A percentile compares a stretch with the other conserved stretches of the same genome.
Evolutionary conservation across 495 filamentous ascomycete species (phyloP).

Genomic region (Sordaria brevicollis): DNA sequence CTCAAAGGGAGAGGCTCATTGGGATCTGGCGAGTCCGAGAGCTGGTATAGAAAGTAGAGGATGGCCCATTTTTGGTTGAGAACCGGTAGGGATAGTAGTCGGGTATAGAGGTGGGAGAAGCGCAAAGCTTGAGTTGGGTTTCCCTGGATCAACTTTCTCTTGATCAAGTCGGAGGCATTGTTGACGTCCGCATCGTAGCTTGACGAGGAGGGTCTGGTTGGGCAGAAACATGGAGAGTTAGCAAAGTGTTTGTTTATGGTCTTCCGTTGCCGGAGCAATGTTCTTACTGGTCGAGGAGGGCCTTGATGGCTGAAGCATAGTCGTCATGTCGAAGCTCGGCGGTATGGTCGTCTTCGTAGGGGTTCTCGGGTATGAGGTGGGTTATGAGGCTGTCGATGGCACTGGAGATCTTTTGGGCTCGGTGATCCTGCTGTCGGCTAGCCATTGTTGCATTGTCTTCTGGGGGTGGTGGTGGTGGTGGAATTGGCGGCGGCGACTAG

Average conservation of each 20-base stretch:
- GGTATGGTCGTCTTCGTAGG: conserved; percentile 37
- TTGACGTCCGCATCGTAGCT: conserved; percentile 52
- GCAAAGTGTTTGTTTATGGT: neutral
- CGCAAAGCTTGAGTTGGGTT: conserved; percentile 76
- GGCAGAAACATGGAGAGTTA: neutral
- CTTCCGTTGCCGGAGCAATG: neutral
- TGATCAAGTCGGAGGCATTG: conserved; percentile 85
- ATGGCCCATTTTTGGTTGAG: conserved; percentile 95
- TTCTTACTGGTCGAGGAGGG: conserved; percentile 41
- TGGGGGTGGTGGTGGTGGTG: neutral
- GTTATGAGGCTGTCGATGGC: conserved; percentile 49
- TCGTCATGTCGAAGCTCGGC: conserved; percentile 41
- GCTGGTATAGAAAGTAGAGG: conserved; percentile 75
- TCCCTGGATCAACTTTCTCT: conserved; percentile 67
- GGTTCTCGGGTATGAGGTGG: conserved; percentile 39
- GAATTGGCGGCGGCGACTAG: neutral
- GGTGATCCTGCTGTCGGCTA: conserved; percentile 14
- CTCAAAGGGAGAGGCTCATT: conserved; percentile 26
- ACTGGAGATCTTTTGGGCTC: conserved; percentile 35
- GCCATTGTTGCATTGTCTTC: conserved; percentile 36
- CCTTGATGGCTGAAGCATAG: conserved; percentile 39
- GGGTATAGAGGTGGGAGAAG: conserved; percentile 81
- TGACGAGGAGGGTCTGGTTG: neutral
- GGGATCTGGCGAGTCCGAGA: conserved; percentile 54
- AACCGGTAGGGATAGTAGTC: conserved; percentile 79